Percentiles rank a stretch among this genome's conserved stretches.
Conservation (phyloP, 129 eudicot species). For the Kitagawia praeruptora region DNA sequence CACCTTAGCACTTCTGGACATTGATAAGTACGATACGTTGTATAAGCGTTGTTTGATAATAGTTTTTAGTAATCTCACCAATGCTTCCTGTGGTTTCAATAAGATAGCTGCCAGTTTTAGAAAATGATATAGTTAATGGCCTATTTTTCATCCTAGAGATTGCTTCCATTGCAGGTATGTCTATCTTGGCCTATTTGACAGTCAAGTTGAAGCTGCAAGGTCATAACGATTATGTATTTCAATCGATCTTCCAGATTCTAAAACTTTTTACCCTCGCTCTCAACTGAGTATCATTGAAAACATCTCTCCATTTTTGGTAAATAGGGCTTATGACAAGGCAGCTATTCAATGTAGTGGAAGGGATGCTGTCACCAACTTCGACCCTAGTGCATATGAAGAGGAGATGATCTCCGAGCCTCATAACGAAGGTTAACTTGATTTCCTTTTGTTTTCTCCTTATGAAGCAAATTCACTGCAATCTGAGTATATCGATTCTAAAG, state of each 20-base stretch:
- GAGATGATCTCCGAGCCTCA: conserved; percentile 16
- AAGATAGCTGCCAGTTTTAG: conserved; percentile 12
- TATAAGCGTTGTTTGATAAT: conserved; percentile 2
- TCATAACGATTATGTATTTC: conserved; percentile 37
- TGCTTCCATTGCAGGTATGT: conserved; percentile 61
- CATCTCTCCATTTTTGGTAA: conserved; percentile 21
- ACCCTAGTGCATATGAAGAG: conserved; percentile 42
- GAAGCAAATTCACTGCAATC: not conserved
- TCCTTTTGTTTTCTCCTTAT: not conserved
- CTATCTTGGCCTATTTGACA: conserved; percentile 80
- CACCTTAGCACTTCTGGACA: not conserved
- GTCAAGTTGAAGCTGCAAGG: conserved; percentile 87
- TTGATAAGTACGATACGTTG: not conserved
- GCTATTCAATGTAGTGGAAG: conserved; percentile 66
- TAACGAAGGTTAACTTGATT: conserved; percentile 29
- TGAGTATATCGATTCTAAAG: not conserved
- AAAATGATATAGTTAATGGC: conserved; percentile 18
- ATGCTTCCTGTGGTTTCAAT: not conserved
- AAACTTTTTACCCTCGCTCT: conserved; percentile 19
- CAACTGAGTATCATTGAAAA: conserved; percentile 27
- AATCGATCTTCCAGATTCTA: conserved; percentile 21
- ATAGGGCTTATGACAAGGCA: conserved; percentile 75
- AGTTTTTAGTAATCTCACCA: conserved; percentile 5
- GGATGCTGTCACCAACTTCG: conserved; percentile 71
- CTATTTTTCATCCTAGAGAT: conserved; percentile 34